Evolutionary conservation across 1,284 basidiomycete genomes (phyloP).

Genomic region (Ustilago loliicola): DNA sequence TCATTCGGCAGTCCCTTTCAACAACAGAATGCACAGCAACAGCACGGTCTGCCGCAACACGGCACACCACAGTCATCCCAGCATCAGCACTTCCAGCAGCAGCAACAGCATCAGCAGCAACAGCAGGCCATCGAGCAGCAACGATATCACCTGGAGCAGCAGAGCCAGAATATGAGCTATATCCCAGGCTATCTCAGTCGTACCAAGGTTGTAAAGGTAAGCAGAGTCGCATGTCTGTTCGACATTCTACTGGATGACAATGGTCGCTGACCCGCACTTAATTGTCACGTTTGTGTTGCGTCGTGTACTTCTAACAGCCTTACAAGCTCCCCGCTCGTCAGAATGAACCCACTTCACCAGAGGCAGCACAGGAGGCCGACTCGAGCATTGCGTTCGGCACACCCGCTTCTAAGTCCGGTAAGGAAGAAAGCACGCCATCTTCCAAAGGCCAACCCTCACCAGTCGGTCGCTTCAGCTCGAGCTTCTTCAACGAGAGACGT

Average conservation of each 20-base stretch:
- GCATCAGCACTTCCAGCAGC: conserved; percentile 37
- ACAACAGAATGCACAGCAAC: conserved; percentile 11
- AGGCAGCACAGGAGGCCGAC: conserved; percentile 45
- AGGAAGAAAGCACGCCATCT: conserved; percentile 45
- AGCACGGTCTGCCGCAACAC: conserved; percentile 23
- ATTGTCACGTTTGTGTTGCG: background rate
- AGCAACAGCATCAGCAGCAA: conserved; percentile 36
- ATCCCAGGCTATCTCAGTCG: conserved; percentile 55
- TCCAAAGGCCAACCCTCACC: conserved; percentile 48
- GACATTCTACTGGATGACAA: background rate
- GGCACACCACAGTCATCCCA: conserved; percentile 29
- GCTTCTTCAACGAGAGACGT: conserved; percentile 58
- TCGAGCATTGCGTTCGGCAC: conserved; percentile 53
- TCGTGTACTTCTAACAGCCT: conserved; percentile 14
- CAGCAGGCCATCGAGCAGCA: conserved; percentile 49
- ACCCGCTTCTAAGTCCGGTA: conserved; percentile 50
- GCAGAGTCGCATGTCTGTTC: background rate
- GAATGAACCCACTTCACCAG: conserved; percentile 43
- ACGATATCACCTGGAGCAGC: conserved; percentile 37
- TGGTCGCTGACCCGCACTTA: background rate
- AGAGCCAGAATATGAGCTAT: conserved; percentile 54
- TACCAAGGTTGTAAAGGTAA: conserved; percentile 42
- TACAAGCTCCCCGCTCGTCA: conserved; percentile 54
- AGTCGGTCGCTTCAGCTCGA: conserved; percentile 55
- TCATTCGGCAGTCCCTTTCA: conserved; percentile 37